A percentile compares a stretch with the other conserved stretches of the same genome.
Conservation (phyloP, 306 rosid species). For the Vachellia pachyceras region DNA sequence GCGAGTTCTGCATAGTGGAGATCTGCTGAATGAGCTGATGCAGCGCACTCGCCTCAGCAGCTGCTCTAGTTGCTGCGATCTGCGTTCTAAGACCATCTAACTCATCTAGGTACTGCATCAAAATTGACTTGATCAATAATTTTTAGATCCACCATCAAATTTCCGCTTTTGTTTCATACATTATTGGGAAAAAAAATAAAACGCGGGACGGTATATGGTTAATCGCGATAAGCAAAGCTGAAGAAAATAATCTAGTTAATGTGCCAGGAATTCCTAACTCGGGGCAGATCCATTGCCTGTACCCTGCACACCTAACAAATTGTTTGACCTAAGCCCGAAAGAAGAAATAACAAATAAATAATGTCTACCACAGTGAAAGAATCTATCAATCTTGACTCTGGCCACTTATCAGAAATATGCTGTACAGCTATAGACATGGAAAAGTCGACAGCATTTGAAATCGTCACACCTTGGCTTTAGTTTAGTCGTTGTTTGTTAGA, state of each 20-base stretch:
- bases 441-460: background rate
- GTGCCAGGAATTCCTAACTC: constrained; percentile 5
- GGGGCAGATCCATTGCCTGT: background rate
- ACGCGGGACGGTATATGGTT: background rate
- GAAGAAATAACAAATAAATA: background rate
- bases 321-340: background rate
- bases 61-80: constrained; percentile 69
- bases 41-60: constrained; percentile 87
- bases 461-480: constrained; percentile 24
- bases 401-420: background rate
- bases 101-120: constrained; percentile 72
- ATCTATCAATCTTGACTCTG: background rate
- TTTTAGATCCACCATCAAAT: constrained; percentile 4
- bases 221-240: constrained; percentile 16
- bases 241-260: background rate
- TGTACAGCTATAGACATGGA: constrained; percentile 20
- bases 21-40: constrained; percentile 81
- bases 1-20: constrained; percentile 68
- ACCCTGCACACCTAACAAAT: background rate
- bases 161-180: background rate
- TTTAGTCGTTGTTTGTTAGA: too few relatives aligned
- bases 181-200: too few relatives aligned
- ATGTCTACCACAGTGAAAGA: background rate
- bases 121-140: background rate
- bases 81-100: constrained; percentile 76